A percentile compares a stretch with the other conserved stretches of the same genome.
phyloP scores from a whole-genome alignment of 2,329 filamentous ascomycete species.

The Exophiala sp. region DNA sequence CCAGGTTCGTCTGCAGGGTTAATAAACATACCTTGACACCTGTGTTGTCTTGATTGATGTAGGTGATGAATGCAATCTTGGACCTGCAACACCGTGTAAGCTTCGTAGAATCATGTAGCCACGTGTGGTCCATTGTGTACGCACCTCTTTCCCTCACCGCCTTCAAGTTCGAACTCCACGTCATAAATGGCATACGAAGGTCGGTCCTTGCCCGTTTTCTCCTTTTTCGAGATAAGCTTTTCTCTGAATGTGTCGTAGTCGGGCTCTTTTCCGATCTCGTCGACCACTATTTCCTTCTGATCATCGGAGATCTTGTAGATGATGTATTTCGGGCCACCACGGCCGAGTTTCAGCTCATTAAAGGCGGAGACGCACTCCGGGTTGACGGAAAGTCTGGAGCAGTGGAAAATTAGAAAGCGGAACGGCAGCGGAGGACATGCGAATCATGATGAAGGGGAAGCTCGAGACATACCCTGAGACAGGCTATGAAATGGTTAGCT shows the following conservation, averaged over 20 bases:
- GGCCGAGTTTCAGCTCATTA: conserved; percentile 45
- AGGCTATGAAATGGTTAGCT: conserved; percentile 21
- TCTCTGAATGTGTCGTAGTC: conserved; percentile 46
- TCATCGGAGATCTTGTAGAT: conserved; percentile 50
- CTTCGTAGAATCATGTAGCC: conserved; percentile 2
- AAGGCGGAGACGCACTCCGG: conserved; percentile 44
- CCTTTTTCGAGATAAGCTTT: conserved; percentile 41
- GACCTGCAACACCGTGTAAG: conserved; percentile 32
- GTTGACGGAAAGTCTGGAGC: conserved; percentile 40
- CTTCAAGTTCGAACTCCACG: conserved; percentile 45
- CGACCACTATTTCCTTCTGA: conserved; percentile 46
- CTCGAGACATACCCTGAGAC: conserved; percentile 27
- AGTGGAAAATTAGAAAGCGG: conserved; percentile 13
- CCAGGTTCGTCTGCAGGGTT: conserved; percentile 11
- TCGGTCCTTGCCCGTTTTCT: conserved; percentile 40
- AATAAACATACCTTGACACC: conserved; percentile 27
- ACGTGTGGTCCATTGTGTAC: conserved; percentile 13
- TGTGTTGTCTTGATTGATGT: conserved; percentile 30
- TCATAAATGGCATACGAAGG: conserved; percentile 48
- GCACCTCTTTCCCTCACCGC: conserved; percentile 46
- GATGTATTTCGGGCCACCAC: conserved; percentile 44
- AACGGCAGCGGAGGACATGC: not conserved
- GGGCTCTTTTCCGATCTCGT: conserved; percentile 40
- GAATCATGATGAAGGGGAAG: not conserved
- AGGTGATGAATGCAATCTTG: conserved; percentile 48